Conservation (phyloP, 2,329 filamentous ascomycete genomes). For the Cryphonectria carpinicola region DNA sequence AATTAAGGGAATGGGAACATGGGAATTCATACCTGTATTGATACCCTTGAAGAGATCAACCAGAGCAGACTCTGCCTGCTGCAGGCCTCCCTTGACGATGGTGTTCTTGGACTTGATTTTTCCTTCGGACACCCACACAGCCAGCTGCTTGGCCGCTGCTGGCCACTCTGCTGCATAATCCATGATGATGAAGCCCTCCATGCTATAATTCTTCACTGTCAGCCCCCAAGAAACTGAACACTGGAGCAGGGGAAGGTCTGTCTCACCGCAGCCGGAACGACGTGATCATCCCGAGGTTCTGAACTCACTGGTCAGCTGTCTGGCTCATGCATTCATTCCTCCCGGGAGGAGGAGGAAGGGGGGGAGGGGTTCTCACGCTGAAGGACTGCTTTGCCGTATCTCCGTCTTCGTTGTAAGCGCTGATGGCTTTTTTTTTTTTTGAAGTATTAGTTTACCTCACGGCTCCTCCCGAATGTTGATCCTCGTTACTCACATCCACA, state of each 20-base stretch:
- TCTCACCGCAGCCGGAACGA: constrained; percentile 24
- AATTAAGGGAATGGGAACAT: too few relatives aligned
- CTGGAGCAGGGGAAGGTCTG: constrained; percentile 49
- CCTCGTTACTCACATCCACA: constrained; percentile 74
- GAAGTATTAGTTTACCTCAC: background rate
- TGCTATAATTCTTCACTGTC: constrained; percentile 34
- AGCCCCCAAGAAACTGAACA: constrained; percentile 42
- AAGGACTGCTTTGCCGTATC: constrained; percentile 14
- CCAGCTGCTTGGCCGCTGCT: constrained; percentile 62
- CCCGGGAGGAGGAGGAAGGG: background rate
- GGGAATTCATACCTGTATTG: constrained; percentile 62
- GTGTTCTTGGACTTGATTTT: constrained; percentile 74
- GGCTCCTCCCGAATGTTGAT: background rate
- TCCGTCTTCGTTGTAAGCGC: constrained; percentile 22
- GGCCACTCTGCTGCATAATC: constrained; percentile 65
- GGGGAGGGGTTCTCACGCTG: constrained; percentile 3
- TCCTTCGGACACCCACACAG: constrained; percentile 70
- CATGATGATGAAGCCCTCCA: constrained; percentile 76
- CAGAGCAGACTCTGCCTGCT: constrained; percentile 65
- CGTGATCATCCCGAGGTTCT: constrained; percentile 25
- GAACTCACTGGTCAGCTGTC: constrained; percentile 39
- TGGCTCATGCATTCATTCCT: constrained; percentile 22
- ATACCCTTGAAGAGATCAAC: constrained; percentile 67
- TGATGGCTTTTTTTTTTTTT: constrained; percentile 15
- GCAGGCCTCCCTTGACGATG: constrained; percentile 70